Evolutionary conservation across 2,329 filamentous ascomycete genomes (phyloP).

Genomic region (Claviceps paspali): DNA sequence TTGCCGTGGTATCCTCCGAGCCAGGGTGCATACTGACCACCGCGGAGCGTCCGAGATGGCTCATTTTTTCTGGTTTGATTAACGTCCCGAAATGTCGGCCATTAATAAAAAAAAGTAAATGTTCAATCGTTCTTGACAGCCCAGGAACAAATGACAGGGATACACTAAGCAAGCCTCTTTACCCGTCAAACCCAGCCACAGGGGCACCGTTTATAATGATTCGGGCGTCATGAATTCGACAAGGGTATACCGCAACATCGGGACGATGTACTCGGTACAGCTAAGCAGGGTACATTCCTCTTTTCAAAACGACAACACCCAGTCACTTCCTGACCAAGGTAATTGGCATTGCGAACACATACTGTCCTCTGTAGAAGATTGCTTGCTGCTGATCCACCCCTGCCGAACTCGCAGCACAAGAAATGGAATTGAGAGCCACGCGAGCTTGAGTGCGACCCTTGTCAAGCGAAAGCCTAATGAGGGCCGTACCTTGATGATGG

Average conservation of each 20-base stretch:
- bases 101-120: not conserved
- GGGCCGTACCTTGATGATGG: not conserved
- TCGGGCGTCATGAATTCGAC: not conserved
- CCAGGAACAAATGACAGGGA: not conserved
- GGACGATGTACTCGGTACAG: not conserved
- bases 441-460: conserved; percentile 8
- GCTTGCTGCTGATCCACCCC: conserved; percentile 2
- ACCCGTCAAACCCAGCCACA: not conserved
- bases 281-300: not conserved
- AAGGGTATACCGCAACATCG: conserved; percentile 2
- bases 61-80: not conserved
- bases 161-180: not conserved
- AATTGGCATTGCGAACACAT: not conserved
- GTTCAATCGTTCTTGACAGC: not conserved
- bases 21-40: not conserved
- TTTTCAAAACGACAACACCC: not conserved
- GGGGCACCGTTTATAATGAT: not conserved
- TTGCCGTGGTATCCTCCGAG: no score
- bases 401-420: not conserved
- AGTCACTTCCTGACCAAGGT: not conserved
- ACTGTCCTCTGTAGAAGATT: conserved; percentile 1
- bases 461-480: conserved; percentile 1
- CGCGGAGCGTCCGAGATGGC: not conserved
- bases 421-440: conserved; percentile 8
- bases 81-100: not conserved